These are phyloP conservation scores for Naegleria fowleri DNA, from an alignment of 208 protist species.

Conservation along the genomic window DNA sequence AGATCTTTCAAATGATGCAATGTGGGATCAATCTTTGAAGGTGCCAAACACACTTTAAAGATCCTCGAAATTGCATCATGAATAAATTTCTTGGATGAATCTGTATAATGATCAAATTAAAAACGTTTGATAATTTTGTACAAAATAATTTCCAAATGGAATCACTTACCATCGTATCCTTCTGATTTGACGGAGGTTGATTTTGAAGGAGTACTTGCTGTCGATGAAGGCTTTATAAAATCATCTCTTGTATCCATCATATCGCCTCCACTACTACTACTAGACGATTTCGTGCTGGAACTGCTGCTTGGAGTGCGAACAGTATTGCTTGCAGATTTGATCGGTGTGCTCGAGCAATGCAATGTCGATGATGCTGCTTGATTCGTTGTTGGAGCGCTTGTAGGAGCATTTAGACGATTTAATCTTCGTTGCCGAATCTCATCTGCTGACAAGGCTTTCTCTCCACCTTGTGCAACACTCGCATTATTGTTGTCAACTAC, in stretches of 20 bases:
- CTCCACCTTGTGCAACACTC: background rate
- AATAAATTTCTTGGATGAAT: background rate
- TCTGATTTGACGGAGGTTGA: background rate
- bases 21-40: background rate
- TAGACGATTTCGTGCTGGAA: background rate
- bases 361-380: background rate
- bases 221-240: background rate
- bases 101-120: background rate
- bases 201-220: background rate
- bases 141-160: background rate
- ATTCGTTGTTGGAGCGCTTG: background rate
- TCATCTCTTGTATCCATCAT: constrained; percentile 2
- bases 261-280: background rate
- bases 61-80: background rate
- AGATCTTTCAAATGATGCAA: background rate
- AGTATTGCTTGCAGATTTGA: background rate
- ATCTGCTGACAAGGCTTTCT: background rate
- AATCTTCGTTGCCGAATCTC: background rate
- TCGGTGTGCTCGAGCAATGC: background rate
- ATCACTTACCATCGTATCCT: background rate
- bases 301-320: background rate
- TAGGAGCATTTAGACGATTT: background rate
- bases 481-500: background rate
- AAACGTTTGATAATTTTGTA: too few relatives aligned
- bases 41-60: background rate